Evolutionary conservation across 495 filamentous ascomycete species (phyloP).

Genomic region (Neurospora sp.): DNA sequence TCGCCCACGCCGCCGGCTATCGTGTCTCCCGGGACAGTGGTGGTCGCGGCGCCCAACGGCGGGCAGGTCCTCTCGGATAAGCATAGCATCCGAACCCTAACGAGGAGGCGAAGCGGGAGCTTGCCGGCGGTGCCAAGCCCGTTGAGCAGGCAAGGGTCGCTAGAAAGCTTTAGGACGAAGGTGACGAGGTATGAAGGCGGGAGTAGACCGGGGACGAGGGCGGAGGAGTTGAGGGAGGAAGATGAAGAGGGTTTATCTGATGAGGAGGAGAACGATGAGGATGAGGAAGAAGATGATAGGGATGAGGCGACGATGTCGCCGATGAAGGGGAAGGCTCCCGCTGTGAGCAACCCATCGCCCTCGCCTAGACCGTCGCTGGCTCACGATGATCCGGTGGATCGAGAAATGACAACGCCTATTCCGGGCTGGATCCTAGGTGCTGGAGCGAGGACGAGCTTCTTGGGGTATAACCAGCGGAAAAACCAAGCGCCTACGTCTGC

Average conservation of each 20-base stretch:
- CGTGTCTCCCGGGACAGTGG: constrained; percentile 56
- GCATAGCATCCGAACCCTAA: constrained; percentile 43
- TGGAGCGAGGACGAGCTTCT: constrained; percentile 34
- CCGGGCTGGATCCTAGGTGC: constrained; percentile 47
- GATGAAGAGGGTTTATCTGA: constrained; percentile 8
- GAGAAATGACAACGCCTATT: constrained; percentile 44
- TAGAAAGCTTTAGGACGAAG: constrained; percentile 27
- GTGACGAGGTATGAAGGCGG: not conserved
- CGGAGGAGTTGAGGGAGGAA: constrained; percentile 23
- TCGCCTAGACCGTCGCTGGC: not conserved
- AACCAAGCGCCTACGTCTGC: not conserved
- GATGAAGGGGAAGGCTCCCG: not conserved
- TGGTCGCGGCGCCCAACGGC: constrained; percentile 60
- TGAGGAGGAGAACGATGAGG: not conserved
- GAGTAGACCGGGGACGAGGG: constrained; percentile 14
- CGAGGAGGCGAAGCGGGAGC: constrained; percentile 58
- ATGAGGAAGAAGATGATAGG: not conserved
- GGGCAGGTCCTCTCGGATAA: constrained; percentile 55
- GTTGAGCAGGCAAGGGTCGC: constrained; percentile 39
- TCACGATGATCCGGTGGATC: not conserved
- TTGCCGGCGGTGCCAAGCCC: constrained; percentile 45
- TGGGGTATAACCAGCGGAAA: constrained; percentile 24
- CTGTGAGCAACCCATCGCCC: not conserved
- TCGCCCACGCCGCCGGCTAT: constrained; percentile 61
- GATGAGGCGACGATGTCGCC: not conserved